Evolutionary conservation across 2,329 filamentous ascomycete genomes (phyloP).

Genomic region (Aspergillus sp.): DNA sequence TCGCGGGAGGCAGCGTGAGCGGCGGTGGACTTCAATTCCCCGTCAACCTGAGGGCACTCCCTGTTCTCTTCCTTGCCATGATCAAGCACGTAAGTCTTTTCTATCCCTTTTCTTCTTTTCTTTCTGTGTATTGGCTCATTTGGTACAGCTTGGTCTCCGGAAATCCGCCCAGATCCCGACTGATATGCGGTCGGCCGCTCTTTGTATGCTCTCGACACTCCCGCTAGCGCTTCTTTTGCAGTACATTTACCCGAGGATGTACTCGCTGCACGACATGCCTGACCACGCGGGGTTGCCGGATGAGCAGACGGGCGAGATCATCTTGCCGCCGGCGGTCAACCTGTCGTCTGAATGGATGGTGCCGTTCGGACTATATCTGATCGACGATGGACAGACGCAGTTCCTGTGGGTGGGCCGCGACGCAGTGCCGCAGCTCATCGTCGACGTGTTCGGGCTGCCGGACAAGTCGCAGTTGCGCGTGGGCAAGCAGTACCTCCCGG

Average conservation of each 20-base stretch:
- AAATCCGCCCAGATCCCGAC: slow-evolving; percentile 91
- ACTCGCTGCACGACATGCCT: slow-evolving; percentile 92
- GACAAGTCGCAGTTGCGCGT: slow-evolving; percentile 80
- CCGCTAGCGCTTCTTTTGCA: slow-evolving; percentile 84
- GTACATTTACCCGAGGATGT: slow-evolving; percentile 80
- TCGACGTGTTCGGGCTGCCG: slow-evolving; percentile 81
- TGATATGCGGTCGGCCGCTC: slow-evolving; percentile 83
- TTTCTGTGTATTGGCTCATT: slow-evolving; percentile 7
- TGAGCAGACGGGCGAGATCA: slow-evolving; percentile 75
- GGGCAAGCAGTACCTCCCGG: slow-evolving; percentile 78
- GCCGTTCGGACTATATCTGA: slow-evolving; percentile 85
- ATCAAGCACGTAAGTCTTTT: slow-evolving; percentile 73
- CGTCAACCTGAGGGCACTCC: slow-evolving; percentile 78
- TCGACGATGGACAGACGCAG: slow-evolving; percentile 94
- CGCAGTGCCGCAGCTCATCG: slow-evolving; percentile 76
- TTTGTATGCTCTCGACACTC: slow-evolving; percentile 88
- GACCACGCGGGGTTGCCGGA: slow-evolving; percentile 83
- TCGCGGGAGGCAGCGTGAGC: slow-evolving; percentile 91
- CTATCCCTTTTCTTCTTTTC: not conserved
- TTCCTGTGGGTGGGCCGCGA: slow-evolving; percentile 96
- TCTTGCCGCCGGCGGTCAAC: slow-evolving; percentile 75
- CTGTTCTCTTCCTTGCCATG: slow-evolving; percentile 82
- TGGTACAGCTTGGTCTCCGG: slow-evolving; percentile 59
- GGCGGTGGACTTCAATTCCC: slow-evolving; percentile 88
- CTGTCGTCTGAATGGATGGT: slow-evolving; percentile 81